A percentile compares a stretch with the other conserved stretches of the same genome.
phyloP scores from a whole-genome alignment of 2,329 filamentous ascomycete species.

The Sphaerulina populicola region DNA sequence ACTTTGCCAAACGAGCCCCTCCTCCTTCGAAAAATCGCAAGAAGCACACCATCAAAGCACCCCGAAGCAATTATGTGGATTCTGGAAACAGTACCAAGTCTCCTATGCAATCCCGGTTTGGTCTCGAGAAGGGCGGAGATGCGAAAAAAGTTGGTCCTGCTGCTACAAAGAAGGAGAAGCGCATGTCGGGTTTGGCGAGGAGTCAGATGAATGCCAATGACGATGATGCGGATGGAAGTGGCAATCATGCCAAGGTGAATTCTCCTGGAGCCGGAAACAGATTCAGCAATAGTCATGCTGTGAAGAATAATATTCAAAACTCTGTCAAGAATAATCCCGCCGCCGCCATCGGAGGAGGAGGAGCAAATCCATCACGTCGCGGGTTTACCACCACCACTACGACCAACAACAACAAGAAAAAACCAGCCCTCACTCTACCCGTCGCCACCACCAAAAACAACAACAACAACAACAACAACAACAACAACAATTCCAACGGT shows the following conservation, averaged over 20 bases:
- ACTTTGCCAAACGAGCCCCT: not conserved
- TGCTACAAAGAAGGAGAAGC: too few relatives aligned
- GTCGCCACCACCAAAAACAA: too few relatives aligned
- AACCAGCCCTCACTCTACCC: not conserved
- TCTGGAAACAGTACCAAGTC: constrained; percentile 2
- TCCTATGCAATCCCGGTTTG: not conserved
- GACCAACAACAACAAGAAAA: not conserved
- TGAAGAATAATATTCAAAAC: not conserved
- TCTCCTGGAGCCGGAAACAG: too few relatives aligned
- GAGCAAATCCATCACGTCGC: too few relatives aligned
- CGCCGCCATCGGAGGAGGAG: too few relatives aligned
- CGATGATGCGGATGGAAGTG: too few relatives aligned
- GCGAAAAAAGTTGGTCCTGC: not conserved
- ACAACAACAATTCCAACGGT: not conserved
- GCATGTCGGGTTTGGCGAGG: too few relatives aligned
- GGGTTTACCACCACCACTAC: too few relatives aligned
- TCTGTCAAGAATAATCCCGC: too few relatives aligned
- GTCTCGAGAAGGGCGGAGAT: not conserved
- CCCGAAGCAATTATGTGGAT: constrained; percentile 1
- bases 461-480: not conserved
- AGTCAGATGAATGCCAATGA: too few relatives aligned
- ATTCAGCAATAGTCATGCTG: not conserved
- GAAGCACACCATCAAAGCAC: not conserved
- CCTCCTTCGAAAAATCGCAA: not conserved
- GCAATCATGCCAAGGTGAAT: too few relatives aligned